phyloP scores from a whole-genome alignment of 495 filamentous ascomycete species.

The Cetradonia linearis region DNA sequence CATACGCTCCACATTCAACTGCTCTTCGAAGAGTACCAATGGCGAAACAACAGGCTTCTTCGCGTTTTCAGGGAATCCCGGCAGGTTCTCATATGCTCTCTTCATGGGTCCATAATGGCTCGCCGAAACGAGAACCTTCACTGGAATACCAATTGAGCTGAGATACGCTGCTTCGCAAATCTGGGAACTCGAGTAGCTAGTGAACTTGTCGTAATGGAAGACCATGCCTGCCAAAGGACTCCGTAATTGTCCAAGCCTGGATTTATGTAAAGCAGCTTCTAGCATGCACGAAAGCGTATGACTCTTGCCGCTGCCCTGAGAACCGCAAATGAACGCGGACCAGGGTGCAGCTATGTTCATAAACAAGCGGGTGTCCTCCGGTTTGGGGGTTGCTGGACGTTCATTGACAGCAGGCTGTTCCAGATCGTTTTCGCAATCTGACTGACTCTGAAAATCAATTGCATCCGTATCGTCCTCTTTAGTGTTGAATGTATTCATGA shows the following conservation, averaged over 20 bases:
- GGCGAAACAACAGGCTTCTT: constrained; percentile 36
- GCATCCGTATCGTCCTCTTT: not conserved
- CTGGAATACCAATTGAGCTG: constrained; percentile 42
- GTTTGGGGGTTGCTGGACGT: not conserved
- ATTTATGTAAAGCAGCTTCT: constrained; percentile 47
- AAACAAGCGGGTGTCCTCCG: constrained; percentile 44
- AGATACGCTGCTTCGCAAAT: constrained; percentile 63
- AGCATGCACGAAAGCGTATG: constrained; percentile 63
- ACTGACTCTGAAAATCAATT: not conserved
- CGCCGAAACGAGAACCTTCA: constrained; percentile 54
- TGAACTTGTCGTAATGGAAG: constrained; percentile 60
- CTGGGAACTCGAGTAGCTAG: constrained; percentile 40
- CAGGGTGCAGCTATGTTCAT: constrained; percentile 59
- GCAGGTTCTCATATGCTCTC: constrained; percentile 30
- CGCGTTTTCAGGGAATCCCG: constrained; percentile 17
- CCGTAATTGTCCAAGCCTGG: constrained; percentile 33
- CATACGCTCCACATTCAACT: constrained; percentile 57
- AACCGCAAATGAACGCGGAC: constrained; percentile 66
- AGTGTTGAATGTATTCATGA: constrained; percentile 5
- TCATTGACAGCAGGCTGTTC: not conserved
- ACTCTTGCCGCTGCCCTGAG: constrained; percentile 67
- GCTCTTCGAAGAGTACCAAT: constrained; percentile 44
- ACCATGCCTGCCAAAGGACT: constrained; percentile 53
- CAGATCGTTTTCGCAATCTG: not conserved
- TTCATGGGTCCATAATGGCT: constrained; percentile 45